Conservation (phyloP, 768 basidiomycete genomes). For the Lactarius indigo region DNA sequence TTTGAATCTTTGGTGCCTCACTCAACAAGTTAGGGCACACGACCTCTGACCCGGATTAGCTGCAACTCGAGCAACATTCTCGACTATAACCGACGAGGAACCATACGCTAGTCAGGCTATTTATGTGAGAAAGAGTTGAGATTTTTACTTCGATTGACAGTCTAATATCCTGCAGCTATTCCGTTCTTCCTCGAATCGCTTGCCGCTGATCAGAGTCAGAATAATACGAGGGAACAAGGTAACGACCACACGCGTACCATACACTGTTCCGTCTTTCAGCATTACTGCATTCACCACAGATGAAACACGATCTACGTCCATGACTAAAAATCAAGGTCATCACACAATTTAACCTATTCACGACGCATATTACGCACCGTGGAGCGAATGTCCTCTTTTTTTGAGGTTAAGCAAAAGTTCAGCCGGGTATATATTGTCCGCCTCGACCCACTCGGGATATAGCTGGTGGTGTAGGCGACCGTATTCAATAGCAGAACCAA, state of each 20-base stretch:
- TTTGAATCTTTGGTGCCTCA: not conserved
- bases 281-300: conserved; percentile 73
- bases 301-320: conserved; percentile 66
- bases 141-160: not conserved
- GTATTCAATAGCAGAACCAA: conserved; percentile 77
- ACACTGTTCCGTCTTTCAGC: conserved; percentile 51
- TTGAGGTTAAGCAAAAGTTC: conserved; percentile 54
- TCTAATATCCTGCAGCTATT: conserved; percentile 80
- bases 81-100: not conserved
- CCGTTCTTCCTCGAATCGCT: conserved; percentile 93
- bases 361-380: conserved; percentile 40
- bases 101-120: not conserved
- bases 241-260: conserved; percentile 45
- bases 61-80: not conserved
- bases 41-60: not conserved
- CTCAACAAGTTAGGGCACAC: not conserved
- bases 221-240: not conserved
- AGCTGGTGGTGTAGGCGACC: conserved; percentile 86
- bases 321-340: conserved; percentile 37
- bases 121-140: not conserved
- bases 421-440: conserved; percentile 58
- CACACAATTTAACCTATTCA: not conserved
- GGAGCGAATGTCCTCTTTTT: conserved; percentile 66
- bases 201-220: conserved; percentile 49
- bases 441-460: conserved; percentile 58